These are phyloP conservation scores for Phoma herbarum DNA, from an alignment of 2,329 filamentous ascomycete species.

Conservation along the genomic window DNA sequence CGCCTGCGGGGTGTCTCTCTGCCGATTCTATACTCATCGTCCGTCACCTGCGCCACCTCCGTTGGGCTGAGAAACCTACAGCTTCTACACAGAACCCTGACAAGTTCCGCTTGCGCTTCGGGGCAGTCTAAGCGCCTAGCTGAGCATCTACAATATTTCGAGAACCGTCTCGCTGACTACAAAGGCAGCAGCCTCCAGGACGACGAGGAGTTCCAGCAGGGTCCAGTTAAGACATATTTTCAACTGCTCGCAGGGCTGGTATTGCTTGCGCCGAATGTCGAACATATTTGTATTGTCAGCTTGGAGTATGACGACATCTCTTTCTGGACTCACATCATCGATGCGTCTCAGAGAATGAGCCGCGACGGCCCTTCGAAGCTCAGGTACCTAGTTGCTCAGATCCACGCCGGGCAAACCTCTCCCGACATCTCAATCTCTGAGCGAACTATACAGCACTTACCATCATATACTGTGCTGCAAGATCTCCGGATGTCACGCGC, in stretches of 20 bases:
- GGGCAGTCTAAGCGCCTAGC: constrained; percentile 12
- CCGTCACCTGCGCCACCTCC: constrained; percentile 27
- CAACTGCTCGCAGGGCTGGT: constrained; percentile 31
- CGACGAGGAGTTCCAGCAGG: constrained; percentile 11
- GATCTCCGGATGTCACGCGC: constrained; percentile 29
- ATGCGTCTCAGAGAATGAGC: neutral
- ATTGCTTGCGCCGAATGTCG: constrained; percentile 28
- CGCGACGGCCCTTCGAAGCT: constrained; percentile 27
- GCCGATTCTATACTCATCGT: constrained; percentile 38
- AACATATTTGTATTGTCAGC: constrained; percentile 35
- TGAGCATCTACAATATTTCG: constrained; percentile 34
- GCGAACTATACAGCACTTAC: constrained; percentile 20
- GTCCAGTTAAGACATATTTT: constrained; percentile 30
- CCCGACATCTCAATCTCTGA: constrained; percentile 7
- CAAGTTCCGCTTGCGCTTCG: neutral
- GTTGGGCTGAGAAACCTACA: constrained; percentile 25
- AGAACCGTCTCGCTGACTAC: constrained; percentile 37
- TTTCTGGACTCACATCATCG: constrained; percentile 33
- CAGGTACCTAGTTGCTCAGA: constrained; percentile 28
- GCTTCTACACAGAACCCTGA: constrained; percentile 31
- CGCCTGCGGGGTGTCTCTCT: constrained; percentile 29
- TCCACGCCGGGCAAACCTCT: constrained; percentile 15
- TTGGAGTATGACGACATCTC: constrained; percentile 31
- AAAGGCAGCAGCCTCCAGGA: constrained; percentile 29
- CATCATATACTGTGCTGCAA: constrained; percentile 20